These are phyloP conservation scores for Colletotrichum camelliae DNA, from an alignment of 2,329 filamentous ascomycete species.

Conservation along the genomic window DNA sequence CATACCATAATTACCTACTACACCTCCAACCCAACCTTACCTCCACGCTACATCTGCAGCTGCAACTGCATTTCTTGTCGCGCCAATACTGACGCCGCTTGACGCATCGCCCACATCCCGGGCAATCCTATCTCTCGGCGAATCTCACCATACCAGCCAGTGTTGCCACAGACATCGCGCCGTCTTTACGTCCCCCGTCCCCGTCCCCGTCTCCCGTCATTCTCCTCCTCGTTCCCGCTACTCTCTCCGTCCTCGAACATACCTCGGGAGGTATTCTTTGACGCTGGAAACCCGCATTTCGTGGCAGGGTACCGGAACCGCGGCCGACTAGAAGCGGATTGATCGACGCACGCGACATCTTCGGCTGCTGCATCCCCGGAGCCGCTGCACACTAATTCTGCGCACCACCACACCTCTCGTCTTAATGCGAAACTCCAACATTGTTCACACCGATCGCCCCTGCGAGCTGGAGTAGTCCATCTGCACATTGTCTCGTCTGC, in stretches of 20 bases:
- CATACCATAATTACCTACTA: not conserved
- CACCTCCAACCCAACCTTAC: not conserved
- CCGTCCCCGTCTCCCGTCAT: not conserved
- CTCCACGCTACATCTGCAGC: not conserved
- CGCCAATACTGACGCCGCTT: not conserved
- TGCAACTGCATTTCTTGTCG: not conserved
- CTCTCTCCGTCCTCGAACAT: not conserved
- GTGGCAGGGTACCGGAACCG: not conserved
- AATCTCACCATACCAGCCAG: not conserved
- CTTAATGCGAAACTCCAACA: constrained; percentile 6
- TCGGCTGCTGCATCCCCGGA: not conserved
- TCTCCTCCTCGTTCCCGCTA: not conserved
- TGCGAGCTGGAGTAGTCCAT: not conserved
- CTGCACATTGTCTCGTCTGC: not conserved
- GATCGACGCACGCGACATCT: constrained; percentile 1
- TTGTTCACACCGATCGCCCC: not conserved
- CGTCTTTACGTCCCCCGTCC: not conserved
- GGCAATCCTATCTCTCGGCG: not conserved
- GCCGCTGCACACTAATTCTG: not conserved
- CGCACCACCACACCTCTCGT: not conserved
- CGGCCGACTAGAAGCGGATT: not conserved
- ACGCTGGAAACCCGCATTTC: not conserved
- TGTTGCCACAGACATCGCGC: not conserved
- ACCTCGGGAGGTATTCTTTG: not conserved
- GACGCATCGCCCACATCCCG: not conserved